Base-by-base conservation (phyloP, 1,284 basidiomycete genomes). In the Sporisorium reilianum region DNA sequence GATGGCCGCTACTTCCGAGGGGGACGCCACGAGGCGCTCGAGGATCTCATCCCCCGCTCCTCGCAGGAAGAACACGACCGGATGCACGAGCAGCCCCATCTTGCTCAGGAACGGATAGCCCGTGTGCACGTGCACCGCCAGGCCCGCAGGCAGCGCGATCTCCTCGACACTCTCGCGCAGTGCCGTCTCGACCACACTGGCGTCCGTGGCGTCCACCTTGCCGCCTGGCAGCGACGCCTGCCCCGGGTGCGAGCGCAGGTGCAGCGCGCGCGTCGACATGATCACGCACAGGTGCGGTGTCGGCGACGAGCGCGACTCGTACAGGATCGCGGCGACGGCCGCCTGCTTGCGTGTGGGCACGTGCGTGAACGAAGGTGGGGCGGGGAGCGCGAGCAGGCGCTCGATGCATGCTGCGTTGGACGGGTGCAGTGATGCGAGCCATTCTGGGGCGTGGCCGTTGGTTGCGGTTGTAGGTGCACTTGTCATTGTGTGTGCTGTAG, bases 221-320 rank as follows among this genome's bases (percentile, higher is more conserved):
- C 77, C 77, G n/a, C 77, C 77, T 0, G 77, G 77, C 0, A 78
- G 48, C 5, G 68, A 73, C 1, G 77, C 73, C 36, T 78, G 77
- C 4, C 77, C 77, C 3, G 77, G 74, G 36, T 78, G 74, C 5
- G 72, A 75, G 32, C 73, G 73, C 18, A 78, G 64, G 34, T 72
- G 65, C 1, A 78, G 66, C 0, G 77, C 69, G 12, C 77, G 72
- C 2, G 77, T 78, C 0, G 77, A 65, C 65, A 78, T 71, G 53
- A 78, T 59, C 5, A 74, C 70, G 2, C 67, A 52, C 9, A 77
- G 52, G n/a, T 64, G 53, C 0, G 36, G 28, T 30, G 28, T 18
- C 5, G 20, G 11, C 14, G 30, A 23, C 3, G 26, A 22, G 18
- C n/a, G n/a, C n/a, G 56, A 59, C 46, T 77, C 30, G 57, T 70